phyloP scores from a whole-genome alignment of 1,284 basidiomycete genomes.

The Melampsora larici-populina region DNA sequence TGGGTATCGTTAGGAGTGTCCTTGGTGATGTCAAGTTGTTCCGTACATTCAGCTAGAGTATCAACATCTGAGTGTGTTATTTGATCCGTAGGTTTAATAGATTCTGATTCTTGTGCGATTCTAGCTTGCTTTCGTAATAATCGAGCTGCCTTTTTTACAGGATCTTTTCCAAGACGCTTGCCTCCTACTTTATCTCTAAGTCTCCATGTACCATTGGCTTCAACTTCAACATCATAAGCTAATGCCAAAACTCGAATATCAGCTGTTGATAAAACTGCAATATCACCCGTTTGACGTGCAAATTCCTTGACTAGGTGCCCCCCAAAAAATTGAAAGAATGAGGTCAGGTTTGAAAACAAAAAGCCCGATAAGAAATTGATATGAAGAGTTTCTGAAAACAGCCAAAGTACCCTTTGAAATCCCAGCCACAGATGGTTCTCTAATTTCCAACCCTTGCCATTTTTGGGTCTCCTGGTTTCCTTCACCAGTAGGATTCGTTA shows the following conservation, averaged over 20 bases:
- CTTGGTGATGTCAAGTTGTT: not conserved
- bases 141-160: slow-evolving; percentile 47
- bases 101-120: not conserved
- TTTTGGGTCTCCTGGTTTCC: slow-evolving; percentile 55
- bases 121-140: slow-evolving; percentile 28
- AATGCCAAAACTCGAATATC: slow-evolving; percentile 90
- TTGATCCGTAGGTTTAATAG: not conserved
- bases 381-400: not conserved
- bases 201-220: slow-evolving; percentile 58
- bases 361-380: not conserved
- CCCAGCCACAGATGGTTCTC: slow-evolving; percentile 68
- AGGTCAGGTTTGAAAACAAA: slow-evolving; percentile 58
- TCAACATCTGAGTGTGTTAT: not conserved
- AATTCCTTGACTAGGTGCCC: slow-evolving; percentile 70
- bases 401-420: slow-evolving; percentile 69
- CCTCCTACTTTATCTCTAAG: slow-evolving; percentile 58
- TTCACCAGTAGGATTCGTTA: slow-evolving; percentile 64
- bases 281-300: slow-evolving; percentile 95
- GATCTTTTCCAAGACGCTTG: slow-evolving; percentile 37
- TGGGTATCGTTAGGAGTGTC: not conserved
- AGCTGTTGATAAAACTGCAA: slow-evolving; percentile 81
- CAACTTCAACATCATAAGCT: slow-evolving; percentile 71
- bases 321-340: not conserved
- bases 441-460: slow-evolving; percentile 58
- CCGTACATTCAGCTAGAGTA: not conserved